phyloP scores from a whole-genome alignment of 805 yeast genomes.

The Suhomyces vadensis region DNA sequence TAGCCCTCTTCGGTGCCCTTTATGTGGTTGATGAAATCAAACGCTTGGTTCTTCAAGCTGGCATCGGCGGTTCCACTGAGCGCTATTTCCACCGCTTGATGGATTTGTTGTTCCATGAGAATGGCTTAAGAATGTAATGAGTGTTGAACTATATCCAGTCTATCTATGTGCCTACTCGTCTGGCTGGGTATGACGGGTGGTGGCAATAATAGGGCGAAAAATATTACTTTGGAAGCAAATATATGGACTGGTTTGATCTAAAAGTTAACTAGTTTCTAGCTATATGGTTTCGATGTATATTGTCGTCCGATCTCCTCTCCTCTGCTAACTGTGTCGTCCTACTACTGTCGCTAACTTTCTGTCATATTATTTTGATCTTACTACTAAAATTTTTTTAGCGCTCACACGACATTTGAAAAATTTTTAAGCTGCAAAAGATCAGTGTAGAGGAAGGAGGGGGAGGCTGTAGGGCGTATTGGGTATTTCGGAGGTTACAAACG shows the following conservation, averaged over 20 bases:
- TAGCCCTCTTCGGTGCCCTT: conserved; percentile 57
- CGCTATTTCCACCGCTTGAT: conserved; percentile 86
- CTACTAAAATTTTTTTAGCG: conserved; percentile 7
- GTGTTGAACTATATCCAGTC: not conserved
- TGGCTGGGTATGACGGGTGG: not conserved
- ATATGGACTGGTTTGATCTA: no score
- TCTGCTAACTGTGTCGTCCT: not conserved
- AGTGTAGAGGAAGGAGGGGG: not conserved
- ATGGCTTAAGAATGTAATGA: not conserved
- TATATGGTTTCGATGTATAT: not conserved
- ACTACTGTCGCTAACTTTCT: conserved; percentile 1
- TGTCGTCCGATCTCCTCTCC: not conserved
- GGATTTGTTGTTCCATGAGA: conserved; percentile 60
- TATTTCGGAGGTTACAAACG: not conserved
- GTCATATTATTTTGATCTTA: conserved; percentile 2
- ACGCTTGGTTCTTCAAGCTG: conserved; percentile 54
- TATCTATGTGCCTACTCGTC: no score
- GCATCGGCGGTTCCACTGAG: conserved; percentile 67
- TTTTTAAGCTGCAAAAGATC: conserved; percentile 4
- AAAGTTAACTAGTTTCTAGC: no score
- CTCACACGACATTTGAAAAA: conserved; percentile 9
- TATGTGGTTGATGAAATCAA: conserved; percentile 52
- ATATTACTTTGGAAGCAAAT: no score
- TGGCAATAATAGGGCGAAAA: not conserved
- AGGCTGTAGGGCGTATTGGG: not conserved